These are phyloP conservation scores for Penicillium riverlandense DNA, from an alignment of 495 filamentous ascomycete species.

Conservation along the genomic window DNA sequence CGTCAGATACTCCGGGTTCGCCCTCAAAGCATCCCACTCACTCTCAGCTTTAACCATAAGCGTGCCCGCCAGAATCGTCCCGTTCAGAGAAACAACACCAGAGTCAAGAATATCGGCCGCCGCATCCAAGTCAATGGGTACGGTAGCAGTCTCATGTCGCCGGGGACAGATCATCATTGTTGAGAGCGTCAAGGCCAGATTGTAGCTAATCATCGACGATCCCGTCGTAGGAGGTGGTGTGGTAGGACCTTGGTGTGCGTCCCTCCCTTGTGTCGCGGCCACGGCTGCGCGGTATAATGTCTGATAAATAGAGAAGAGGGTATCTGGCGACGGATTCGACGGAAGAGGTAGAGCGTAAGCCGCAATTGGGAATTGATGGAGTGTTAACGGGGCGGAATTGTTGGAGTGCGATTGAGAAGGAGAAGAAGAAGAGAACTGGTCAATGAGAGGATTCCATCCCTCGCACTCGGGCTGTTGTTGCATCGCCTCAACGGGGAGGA, in stretches of 20 bases:
- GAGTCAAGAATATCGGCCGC: constrained; percentile 32
- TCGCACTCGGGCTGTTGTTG: constrained; percentile 32
- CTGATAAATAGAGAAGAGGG: constrained; percentile 40
- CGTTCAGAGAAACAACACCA: constrained; percentile 62
- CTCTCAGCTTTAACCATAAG: constrained; percentile 67
- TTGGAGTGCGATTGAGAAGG: constrained; percentile 13
- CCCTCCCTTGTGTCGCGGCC: constrained; percentile 17
- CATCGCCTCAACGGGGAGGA: constrained; percentile 67
- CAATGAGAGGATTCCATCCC: constrained; percentile 51
- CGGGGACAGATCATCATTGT: constrained; percentile 67
- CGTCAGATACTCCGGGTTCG: constrained; percentile 42
- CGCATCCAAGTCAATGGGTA: constrained; percentile 20
- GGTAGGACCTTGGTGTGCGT: neutral
- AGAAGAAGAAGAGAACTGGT: constrained; percentile 21
- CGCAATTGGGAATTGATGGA: constrained; percentile 36
- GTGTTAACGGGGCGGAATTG: constrained; percentile 7
- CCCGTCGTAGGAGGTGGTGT: constrained; percentile 20
- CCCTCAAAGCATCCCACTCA: constrained; percentile 61
- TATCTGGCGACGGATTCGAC: constrained; percentile 24
- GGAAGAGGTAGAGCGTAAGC: constrained; percentile 44
- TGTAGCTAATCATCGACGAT: constrained; percentile 63
- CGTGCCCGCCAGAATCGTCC: constrained; percentile 73
- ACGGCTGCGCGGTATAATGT: constrained; percentile 50
- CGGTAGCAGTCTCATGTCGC: constrained; percentile 28
- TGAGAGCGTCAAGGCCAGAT: constrained; percentile 64